Evolutionary conservation across 108 stramenopile genomes (phyloP), one percentile per base, ranked within the genome.

Genomic region (Skeletonema menzelii): DNA sequence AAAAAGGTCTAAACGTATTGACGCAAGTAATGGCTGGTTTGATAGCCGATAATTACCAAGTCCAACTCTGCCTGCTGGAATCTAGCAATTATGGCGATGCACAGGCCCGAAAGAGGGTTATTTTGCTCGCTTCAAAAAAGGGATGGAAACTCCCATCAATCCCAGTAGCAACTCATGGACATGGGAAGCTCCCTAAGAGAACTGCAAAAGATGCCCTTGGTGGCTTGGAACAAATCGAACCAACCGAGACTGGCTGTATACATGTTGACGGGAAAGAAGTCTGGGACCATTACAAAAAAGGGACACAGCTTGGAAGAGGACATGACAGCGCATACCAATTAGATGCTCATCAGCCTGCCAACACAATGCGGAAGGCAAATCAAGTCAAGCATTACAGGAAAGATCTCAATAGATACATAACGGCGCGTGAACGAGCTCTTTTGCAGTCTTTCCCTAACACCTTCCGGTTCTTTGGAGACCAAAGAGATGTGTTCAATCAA

Each of bases 51-150:
- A 70, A 44, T 5, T 82, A 86, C 56, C 76, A 84, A 63, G 72
- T 82, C 10, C 59, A 80, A 24, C 17, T 40, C 14, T 26, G 1
- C 13, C 30, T 59, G 7, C 31, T 77, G 28, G 27, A 24, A n/a
- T 63, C 80, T 13, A 61, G 59, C 12, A 56, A 78, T 8, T 84
- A 62, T 49, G 86, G 86, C 3, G 84, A 87, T 44, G 82, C 86
- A 24, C 86, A 87, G 61, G 27, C 47, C 19, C 32, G 86, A 60
- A 24, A 55, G 15, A 30, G 86, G 17, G 49, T 87, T 6, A 27
- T 84, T 2, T 62, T 87, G 8, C 47, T 79, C 27, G 84, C 77
- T 15, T 60, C 78, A 22, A 75, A 75, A 42, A 27, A 56, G 12
- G 76, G 69, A 10, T 77, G 46, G 4, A n/a, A 57, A 20, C 67